Evolutionary conservation across 2,329 filamentous ascomycete species (phyloP).

Genomic region (Dothidotthia symphoricarpi): DNA sequence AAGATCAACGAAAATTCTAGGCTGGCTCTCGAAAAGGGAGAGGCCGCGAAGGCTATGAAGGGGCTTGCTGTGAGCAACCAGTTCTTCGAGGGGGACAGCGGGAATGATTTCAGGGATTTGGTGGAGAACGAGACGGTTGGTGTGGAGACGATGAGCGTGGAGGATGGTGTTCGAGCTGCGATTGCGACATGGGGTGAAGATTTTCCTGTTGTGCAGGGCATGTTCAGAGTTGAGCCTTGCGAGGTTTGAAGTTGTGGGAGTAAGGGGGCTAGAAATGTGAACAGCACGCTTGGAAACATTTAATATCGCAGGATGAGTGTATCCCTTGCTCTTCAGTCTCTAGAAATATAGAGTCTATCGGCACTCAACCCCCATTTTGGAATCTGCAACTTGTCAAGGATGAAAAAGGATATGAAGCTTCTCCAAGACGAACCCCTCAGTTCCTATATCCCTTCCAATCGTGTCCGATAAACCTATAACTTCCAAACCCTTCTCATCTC

Average conservation of each 20-base stretch:
- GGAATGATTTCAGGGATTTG: conserved; percentile 24
- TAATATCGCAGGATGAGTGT: too few relatives aligned
- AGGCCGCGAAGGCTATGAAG: conserved; percentile 28
- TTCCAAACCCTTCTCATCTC: too few relatives aligned
- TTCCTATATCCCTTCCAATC: too few relatives aligned
- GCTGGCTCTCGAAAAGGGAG: conserved; percentile 28
- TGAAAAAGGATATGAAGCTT: too few relatives aligned
- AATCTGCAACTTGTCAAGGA: too few relatives aligned
- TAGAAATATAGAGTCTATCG: too few relatives aligned
- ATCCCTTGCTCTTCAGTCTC: too few relatives aligned
- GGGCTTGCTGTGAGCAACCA: conserved; percentile 33
- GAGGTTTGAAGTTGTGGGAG: conserved; percentile 20
- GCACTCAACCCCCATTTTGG: too few relatives aligned
- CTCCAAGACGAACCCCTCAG: too few relatives aligned
- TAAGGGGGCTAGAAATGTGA: too few relatives aligned
- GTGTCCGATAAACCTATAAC: too few relatives aligned
- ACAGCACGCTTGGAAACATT: too few relatives aligned
- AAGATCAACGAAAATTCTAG: conserved; percentile 30
- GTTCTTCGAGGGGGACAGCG: conserved; percentile 34
- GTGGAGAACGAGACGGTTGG: conserved; percentile 34
- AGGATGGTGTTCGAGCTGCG: conserved; percentile 29
- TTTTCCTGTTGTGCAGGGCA: conserved; percentile 23
- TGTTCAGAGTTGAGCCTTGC: conserved; percentile 32
- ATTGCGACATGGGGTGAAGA: conserved; percentile 25
- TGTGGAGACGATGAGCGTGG: conserved; percentile 23